Conservation (phyloP, 495 filamentous ascomycete genomes). For the Bombardia bombarda region DNA sequence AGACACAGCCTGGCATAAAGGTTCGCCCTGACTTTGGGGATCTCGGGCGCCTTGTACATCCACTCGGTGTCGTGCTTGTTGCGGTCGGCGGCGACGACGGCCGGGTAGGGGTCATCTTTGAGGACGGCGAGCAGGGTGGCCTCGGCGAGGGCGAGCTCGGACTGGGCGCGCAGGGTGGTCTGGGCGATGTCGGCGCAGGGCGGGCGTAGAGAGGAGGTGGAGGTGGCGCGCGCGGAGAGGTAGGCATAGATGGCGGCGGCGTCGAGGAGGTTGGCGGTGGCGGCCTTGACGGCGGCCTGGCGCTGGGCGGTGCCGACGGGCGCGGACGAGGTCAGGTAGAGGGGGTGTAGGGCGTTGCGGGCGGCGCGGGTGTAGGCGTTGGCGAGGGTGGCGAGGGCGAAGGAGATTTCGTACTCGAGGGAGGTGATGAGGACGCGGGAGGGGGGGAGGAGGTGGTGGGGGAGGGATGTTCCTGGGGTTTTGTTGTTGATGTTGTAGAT, state of each 20-base stretch:
- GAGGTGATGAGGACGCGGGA: slow-evolving; percentile 60
- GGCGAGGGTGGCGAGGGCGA: slow-evolving; percentile 66
- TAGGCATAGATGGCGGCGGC: slow-evolving; percentile 72
- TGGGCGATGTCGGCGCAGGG: slow-evolving; percentile 56
- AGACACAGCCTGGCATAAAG: slow-evolving; percentile 83
- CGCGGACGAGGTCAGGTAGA: slow-evolving; percentile 43
- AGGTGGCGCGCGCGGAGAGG: slow-evolving; percentile 42
- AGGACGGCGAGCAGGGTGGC: slow-evolving; percentile 83
- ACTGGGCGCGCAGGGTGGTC: slow-evolving; percentile 59
- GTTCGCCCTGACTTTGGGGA: slow-evolving; percentile 80
- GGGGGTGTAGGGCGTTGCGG: slow-evolving; percentile 43
- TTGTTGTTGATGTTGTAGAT: too few relatives aligned
- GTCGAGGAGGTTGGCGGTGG: slow-evolving; percentile 69
- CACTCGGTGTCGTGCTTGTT: slow-evolving; percentile 79
- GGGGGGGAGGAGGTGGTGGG: slow-evolving; percentile 37
- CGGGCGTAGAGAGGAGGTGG: slow-evolving; percentile 17
- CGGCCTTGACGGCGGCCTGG: slow-evolving; percentile 59
- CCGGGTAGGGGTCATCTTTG: slow-evolving; percentile 90
- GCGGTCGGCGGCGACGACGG: slow-evolving; percentile 62
- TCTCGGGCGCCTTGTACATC: slow-evolving; percentile 83
- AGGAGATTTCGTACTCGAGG: slow-evolving; percentile 76
- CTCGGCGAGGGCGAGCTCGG: slow-evolving; percentile 69
- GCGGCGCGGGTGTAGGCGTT: slow-evolving; percentile 65
- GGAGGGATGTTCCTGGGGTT: slow-evolving; percentile 39
- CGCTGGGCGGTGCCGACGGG: slow-evolving; percentile 59